Evolutionary conservation across 331 rosid species (phyloP), one percentile per base, ranked within the genome.

Genomic region (Pyrus hybrid): DNA sequence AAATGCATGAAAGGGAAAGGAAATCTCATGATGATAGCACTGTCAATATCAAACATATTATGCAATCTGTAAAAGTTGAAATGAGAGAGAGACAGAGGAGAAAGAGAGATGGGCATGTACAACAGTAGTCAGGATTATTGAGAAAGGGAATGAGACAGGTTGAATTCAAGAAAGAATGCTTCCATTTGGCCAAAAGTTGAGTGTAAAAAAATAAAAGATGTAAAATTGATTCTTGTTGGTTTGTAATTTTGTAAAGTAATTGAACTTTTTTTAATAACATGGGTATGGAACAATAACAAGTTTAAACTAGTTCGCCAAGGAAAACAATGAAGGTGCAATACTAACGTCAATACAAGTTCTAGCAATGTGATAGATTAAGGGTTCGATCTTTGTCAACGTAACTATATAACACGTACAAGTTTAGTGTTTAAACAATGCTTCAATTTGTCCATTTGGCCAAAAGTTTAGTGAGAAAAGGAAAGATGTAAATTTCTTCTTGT

Each of bases 1-100:
- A 83, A 85, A 87, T 94, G 91, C 87, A 88, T 86, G 99, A 91
- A 68, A 86, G 88, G 91, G 96, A 91, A 90, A 85, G 90, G 82
- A 12, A 93, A 85, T 89, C 89, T 93, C 89, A 89, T 92, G 97
- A 92, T 94, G 91, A 87, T 29, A 56, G 75, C 83, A 54, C 72
- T 86, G 97, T 92, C 97, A 87, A 90, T 79, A 92, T 92, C 97
- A 92, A 85, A 86, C 89, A 86, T 85, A 88, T 86, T 81, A 74
- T 83, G 88, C 84, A 90, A 87, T 85, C 91, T 83, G 77, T 64
- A 87, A 93, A 88, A 88, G 81, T 79, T 87, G 83, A 82, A 74
- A 22, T 47, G 47, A 51, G 73, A 74, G 76, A 72, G 65, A 80
- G 76, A 79, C 16, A 65, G 58, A 58, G 81, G 82, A 82, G 77